Base-by-base conservation (phyloP, 306 rosid species). In the Medicago ruthenica region DNA sequence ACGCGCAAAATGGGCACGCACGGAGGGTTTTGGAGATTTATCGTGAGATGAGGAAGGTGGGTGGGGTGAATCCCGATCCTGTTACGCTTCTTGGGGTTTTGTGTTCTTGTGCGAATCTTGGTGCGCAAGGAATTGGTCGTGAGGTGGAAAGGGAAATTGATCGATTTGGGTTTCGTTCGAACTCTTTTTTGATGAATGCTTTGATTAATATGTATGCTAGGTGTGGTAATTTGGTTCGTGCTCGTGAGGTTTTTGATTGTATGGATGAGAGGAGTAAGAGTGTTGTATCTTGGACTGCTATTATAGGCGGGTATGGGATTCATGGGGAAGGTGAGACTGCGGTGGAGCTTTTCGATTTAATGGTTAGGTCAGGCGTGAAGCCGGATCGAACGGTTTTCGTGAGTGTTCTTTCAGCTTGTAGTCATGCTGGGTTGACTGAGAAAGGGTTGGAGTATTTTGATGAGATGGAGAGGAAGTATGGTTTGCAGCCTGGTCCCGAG, bases 271-370 rank as follows among this genome's bases (percentile, higher is more conserved):
- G 70, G 76, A 83, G 74, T 31, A 82, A 69, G 76, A 83, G 81
- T 76, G 83, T 85, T 48, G 75, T 85, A 67, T 61, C 86, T 5
- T 92, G 92, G 96, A 88, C 92, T 5, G 93, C 92, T 17, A 82
- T 90, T 44, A 90, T 88, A 34, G 87, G 94, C 65, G 97, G 97
- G 18, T 92, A 95, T 80, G 97, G 98, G 68, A 85, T 92, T 74
- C 98, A 95, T 63, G 97, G 98, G 55, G 88, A 83, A 40, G 98
- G 96, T 69, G 89, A 89, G 42, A 81, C 82, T 47, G 96, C 90
- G 0, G 73, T 82, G 70, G 80, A 87, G 75, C 93, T 94, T 75
- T 90, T 92, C 7, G 74, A 89, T 66, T 83, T 87, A 75, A 95
- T 94, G 97, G 50, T 90, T 14, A 47, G 78, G 63, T 70, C 81